phyloP scores from a whole-genome alignment of 305 asterid species.

The Fraxinus angustifolia region DNA sequence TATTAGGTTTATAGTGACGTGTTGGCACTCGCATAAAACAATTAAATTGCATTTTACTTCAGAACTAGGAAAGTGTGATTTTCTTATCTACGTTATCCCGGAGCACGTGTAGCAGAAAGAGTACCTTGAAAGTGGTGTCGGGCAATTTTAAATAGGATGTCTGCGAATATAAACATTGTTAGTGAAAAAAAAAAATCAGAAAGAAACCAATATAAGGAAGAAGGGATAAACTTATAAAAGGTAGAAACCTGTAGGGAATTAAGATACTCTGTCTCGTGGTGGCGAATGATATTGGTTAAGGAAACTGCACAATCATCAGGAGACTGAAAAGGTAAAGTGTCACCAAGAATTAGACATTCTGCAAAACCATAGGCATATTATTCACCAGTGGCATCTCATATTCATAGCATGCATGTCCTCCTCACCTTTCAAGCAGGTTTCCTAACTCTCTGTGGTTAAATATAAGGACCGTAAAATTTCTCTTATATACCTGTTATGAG shows the following conservation, averaged over 20 bases:
- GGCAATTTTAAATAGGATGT: slow-evolving; percentile 67
- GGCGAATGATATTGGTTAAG: slow-evolving; percentile 69
- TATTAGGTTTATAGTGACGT: not conserved
- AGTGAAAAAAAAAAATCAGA: slow-evolving; percentile 13
- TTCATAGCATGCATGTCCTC: slow-evolving; percentile 1
- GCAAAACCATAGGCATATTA: slow-evolving; percentile 24
- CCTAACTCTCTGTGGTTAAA: slow-evolving; percentile 11
- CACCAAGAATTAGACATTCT: slow-evolving; percentile 24
- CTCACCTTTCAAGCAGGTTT: slow-evolving; percentile 1
- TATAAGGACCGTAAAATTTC: not conserved
- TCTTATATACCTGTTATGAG: not conserved
- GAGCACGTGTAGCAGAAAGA: slow-evolving; percentile 5
- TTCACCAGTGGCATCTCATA: not conserved
- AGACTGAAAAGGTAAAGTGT: slow-evolving; percentile 44
- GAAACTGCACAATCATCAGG: slow-evolving; percentile 80
- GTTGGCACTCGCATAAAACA: not conserved
- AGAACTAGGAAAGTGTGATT: not conserved
- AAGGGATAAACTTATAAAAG: not conserved
- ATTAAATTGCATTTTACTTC: not conserved
- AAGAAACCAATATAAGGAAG: not conserved
- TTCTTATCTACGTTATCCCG: not conserved
- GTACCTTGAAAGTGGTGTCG: slow-evolving; percentile 95
- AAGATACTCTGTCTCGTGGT: slow-evolving; percentile 84
- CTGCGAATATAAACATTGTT: slow-evolving; percentile 51
- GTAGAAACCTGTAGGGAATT: slow-evolving; percentile 70